These are phyloP conservation scores for Colletotrichum orchidophilum DNA, from an alignment of 2,329 filamentous ascomycete species.

Conservation along the genomic window DNA sequence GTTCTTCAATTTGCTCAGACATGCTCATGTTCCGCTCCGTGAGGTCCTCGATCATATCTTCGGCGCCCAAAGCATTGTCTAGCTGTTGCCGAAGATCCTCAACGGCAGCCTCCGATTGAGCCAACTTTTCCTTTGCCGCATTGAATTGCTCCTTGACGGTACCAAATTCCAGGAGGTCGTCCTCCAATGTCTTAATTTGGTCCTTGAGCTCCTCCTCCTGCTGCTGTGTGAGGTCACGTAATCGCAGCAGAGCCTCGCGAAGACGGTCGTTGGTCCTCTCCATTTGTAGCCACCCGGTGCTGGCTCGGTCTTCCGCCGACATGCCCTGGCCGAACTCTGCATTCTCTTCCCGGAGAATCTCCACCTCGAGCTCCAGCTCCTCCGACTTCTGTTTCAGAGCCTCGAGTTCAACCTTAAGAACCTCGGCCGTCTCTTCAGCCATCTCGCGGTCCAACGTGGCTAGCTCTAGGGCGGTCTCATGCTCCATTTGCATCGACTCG, in stretches of 20 bases:
- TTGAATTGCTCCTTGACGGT: slow-evolving; percentile 75
- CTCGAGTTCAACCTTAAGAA: slow-evolving; percentile 82
- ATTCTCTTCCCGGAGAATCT: slow-evolving; percentile 89
- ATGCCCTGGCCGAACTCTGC: slow-evolving; percentile 84
- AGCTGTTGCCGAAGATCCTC: slow-evolving; percentile 91
- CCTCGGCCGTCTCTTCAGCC: slow-evolving; percentile 92
- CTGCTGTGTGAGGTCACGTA: slow-evolving; percentile 89
- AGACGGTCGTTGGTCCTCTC: slow-evolving; percentile 90
- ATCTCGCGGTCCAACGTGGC: slow-evolving; percentile 92
- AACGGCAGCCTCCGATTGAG: slow-evolving; percentile 76
- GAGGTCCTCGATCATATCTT: slow-evolving; percentile 93
- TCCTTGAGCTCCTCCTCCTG: slow-evolving; percentile 82
- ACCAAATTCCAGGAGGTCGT: slow-evolving; percentile 75
- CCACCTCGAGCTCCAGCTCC: slow-evolving; percentile 87
- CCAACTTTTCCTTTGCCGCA: slow-evolving; percentile 75
- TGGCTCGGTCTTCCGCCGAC: slow-evolving; percentile 86
- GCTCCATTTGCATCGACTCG: slow-evolving; percentile 80
- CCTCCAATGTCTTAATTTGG: slow-evolving; percentile 78
- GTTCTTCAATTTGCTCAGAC: slow-evolving; percentile 83
- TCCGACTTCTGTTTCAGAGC: slow-evolving; percentile 79
- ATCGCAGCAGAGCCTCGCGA: slow-evolving; percentile 81
- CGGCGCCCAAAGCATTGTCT: slow-evolving; percentile 86
- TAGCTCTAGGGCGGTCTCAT: slow-evolving; percentile 86
- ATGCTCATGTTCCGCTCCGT: slow-evolving; percentile 87
- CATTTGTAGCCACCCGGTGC: slow-evolving; percentile 89